Conservation (phyloP, 352 stramenopile species). For the Pythium plurisporium region DNA sequence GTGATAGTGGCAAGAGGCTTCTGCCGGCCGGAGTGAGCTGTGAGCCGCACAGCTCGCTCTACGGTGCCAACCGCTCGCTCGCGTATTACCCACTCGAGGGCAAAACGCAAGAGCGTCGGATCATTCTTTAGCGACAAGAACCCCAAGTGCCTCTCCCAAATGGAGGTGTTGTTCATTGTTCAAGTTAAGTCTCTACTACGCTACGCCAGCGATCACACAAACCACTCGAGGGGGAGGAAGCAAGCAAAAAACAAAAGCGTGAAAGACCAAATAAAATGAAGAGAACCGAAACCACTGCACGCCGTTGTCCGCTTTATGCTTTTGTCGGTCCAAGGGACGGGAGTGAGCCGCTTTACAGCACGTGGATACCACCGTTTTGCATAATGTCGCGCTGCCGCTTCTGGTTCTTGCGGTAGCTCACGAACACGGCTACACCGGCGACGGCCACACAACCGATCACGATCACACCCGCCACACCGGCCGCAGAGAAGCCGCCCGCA, state of each 20-base stretch:
- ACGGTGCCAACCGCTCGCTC: too few species aligned
- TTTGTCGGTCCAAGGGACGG: neutral
- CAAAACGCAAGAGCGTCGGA: too few species aligned
- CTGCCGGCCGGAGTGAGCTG: neutral
- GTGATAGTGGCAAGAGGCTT: too few species aligned
- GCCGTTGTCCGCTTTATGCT: neutral
- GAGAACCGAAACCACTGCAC: neutral
- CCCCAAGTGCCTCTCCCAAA: conserved; percentile 11
- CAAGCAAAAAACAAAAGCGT: neutral
- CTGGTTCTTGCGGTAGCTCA: conserved; percentile 81
- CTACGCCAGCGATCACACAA: neutral
- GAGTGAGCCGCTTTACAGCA: conserved; percentile 18
- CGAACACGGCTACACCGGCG: conserved; percentile 44
- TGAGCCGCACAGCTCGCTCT: neutral
- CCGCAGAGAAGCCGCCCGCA: conserved; percentile 34
- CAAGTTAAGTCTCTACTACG: neutral
- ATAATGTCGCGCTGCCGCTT: conserved; percentile 72
- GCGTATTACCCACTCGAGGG: too few species aligned
- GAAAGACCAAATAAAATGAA: conserved; percentile 5
- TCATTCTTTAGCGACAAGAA: too few species aligned
- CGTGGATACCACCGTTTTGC: conserved; percentile 48
- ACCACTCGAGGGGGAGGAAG: neutral
- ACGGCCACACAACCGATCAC: conserved; percentile 52
- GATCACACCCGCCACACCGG: conserved; percentile 51
- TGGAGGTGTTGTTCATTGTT: conserved; percentile 7